Evolutionary conservation across 805 yeast species (phyloP).

Genomic region (Candida coquimbonensis): DNA sequence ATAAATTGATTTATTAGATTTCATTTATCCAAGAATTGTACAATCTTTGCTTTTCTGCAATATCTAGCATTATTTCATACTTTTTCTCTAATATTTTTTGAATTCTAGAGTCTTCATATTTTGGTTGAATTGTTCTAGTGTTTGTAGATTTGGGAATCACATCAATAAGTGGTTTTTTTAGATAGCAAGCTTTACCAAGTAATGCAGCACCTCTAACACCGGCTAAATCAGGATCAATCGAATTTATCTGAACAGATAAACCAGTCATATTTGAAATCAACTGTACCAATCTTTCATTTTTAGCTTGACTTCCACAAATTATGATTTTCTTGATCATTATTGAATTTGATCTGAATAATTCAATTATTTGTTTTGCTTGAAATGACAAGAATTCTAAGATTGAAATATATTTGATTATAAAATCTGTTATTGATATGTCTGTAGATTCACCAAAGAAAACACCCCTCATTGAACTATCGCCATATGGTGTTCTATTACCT

Average conservation of each 20-base stretch:
- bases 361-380: conserved; percentile 38
- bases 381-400: conserved; percentile 45
- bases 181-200: conserved; percentile 15
- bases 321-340: conserved; percentile 25
- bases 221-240: conserved; percentile 15
- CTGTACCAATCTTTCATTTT: conserved; percentile 34
- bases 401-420: conserved; percentile 38
- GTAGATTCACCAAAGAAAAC: conserved; percentile 41
- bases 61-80: conserved; percentile 25
- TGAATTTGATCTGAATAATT: conserved; percentile 21
- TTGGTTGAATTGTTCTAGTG: not conserved
- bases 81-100: conserved; percentile 18
- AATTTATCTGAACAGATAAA: conserved; percentile 16
- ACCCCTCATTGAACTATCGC: conserved; percentile 43
- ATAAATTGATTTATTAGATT: not conserved
- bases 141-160: conserved; percentile 10
- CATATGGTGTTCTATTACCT: conserved; percentile 54
- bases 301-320: conserved; percentile 50
- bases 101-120: conserved; percentile 3
- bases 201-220: conserved; percentile 26
- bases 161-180: conserved; percentile 5
- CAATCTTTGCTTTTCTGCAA: conserved; percentile 28
- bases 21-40: conserved; percentile 23
- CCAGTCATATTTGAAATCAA: conserved; percentile 24
- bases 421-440: conserved; percentile 26